phyloP scores from a whole-genome alignment of 805 yeast genomes.

The Metschnikowia dekortorum region DNA sequence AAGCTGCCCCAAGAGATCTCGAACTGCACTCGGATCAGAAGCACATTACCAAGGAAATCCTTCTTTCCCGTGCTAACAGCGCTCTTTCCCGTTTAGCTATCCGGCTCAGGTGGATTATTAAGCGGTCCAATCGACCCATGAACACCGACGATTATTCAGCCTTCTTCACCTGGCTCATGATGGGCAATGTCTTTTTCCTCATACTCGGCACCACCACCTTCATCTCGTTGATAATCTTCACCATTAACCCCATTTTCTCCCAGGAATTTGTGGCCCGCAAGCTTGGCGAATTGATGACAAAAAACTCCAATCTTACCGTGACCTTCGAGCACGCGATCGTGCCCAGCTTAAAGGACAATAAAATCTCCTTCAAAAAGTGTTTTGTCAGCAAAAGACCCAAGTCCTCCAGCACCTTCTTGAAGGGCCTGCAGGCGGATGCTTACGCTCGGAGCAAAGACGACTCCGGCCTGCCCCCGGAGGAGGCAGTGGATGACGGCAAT shows the following conservation, averaged over 20 bases:
- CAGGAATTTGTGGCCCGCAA: slow-evolving; percentile 81
- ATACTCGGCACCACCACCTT: slow-evolving; percentile 90
- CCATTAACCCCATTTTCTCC: slow-evolving; percentile 80
- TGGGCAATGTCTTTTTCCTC: slow-evolving; percentile 79
- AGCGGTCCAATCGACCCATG: slow-evolving; percentile 74
- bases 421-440: slow-evolving; percentile 73
- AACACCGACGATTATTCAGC: slow-evolving; percentile 92
- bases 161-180: slow-evolving; percentile 83
- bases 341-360: slow-evolving; percentile 90
- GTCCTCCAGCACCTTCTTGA: slow-evolving; percentile 46
- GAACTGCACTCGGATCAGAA: neutral
- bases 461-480: slow-evolving; percentile 17
- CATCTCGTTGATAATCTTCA: slow-evolving; percentile 69
- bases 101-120: slow-evolving; percentile 66
- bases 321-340: slow-evolving; percentile 91
- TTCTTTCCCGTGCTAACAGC: slow-evolving; percentile 26
- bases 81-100: slow-evolving; percentile 27
- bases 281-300: slow-evolving; percentile 79
- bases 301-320: slow-evolving; percentile 76
- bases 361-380: slow-evolving; percentile 77
- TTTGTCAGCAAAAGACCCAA: slow-evolving; percentile 83
- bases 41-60: slow-evolving; percentile 20
- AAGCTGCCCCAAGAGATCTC: neutral
- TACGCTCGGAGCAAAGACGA: slow-evolving; percentile 46
- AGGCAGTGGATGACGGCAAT: slow-evolving; percentile 73